Evolutionary conservation across 495 filamentous ascomycete species (phyloP), one percentile per base, ranked within the genome.

Genomic region (Venustampulla echinocandica): DNA sequence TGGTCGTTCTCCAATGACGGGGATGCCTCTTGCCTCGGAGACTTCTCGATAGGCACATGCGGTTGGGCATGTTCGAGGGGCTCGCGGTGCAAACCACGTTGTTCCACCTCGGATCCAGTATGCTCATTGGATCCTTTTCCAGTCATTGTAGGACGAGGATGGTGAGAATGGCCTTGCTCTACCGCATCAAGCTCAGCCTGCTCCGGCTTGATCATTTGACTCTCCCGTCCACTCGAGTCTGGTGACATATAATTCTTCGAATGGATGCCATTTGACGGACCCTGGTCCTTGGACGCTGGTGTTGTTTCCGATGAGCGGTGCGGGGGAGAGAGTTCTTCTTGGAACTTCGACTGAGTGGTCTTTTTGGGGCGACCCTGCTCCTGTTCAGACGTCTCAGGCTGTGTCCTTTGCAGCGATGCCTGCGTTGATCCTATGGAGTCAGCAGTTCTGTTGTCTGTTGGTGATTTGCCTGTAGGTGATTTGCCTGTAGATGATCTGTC

Each of bases 311-410:
- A 5, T n/a, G 43, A 46, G 2, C 37, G 47, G 15, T 47, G 27
- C 4, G 46, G 7, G 10, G 49, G 51, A n/a, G 55, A 58, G 25
- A 54, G 45, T 7, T 55, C 52, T 21, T 58, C 55, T 25, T 52
- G 55, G 28, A 58, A 52, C 22, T 43, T 47, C 19, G 50, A 47
- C n/a, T 41, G 54, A 9, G 42, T 10, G 19, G 19, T 17, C 25
- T 21, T 15, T 17, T 42, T 49, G 18, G 13, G 17, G 6, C 42
- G 36, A 14, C 37, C 21, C 13, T 47, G 23, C 7, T 33, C 40
- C 19, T 13, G 13, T 10, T 4, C 27, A 34, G 45, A 17, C 9
- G 46, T 34, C 7, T 37, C 28, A 6, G 55, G 46, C 13, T 44
- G 43, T 1, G 50, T 51, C 32, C 20, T 40, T 15, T 50, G 49